Evolutionary conservation across 768 basidiomycete genomes (phyloP).

Genomic region (Mrakia hoshinonis): DNA sequence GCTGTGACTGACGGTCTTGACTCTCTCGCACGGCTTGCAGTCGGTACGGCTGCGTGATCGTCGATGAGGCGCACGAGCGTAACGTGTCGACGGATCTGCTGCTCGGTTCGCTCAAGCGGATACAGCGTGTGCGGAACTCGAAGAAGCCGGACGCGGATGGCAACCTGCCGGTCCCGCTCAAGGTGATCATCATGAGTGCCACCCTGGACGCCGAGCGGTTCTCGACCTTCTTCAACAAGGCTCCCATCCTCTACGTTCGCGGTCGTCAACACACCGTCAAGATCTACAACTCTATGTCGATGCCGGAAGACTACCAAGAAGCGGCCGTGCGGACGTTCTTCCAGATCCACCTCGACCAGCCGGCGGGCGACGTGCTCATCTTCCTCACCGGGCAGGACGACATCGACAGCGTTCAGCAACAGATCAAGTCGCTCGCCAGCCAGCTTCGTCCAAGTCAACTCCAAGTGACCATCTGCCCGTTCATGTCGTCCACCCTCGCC

Average conservation of each 20-base stretch:
- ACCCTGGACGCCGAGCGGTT: conserved; percentile 95
- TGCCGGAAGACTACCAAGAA: conserved; percentile 65
- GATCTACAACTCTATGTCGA: conserved; percentile 46
- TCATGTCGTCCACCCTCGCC: conserved; percentile 79
- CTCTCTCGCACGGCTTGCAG: conserved; percentile 17
- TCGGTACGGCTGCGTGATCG: conserved; percentile 73
- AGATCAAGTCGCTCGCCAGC: conserved; percentile 59
- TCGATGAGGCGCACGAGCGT: conserved; percentile 96
- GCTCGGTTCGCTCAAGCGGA: conserved; percentile 78
- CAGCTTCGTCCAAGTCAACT: conserved; percentile 50
- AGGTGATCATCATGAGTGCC: conserved; percentile 94
- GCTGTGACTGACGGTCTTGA: background rate
- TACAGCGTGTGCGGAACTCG: conserved; percentile 59
- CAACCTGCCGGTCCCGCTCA: conserved; percentile 52
- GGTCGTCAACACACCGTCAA: conserved; percentile 88
- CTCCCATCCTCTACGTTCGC: conserved; percentile 74
- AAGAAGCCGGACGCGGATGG: conserved; percentile 16
- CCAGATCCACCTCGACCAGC: conserved; percentile 71
- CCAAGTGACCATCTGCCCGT: conserved; percentile 65
- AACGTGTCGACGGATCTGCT: conserved; percentile 88
- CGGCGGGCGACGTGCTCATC: conserved; percentile 72
- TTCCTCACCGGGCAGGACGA: conserved; percentile 97
- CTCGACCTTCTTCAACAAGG: conserved; percentile 72
- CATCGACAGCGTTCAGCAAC: conserved; percentile 75
- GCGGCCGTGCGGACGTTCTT: conserved; percentile 87